phyloP scores from a whole-genome alignment of 192 early-diverging fungal species.

The Pilaira anomala region DNA sequence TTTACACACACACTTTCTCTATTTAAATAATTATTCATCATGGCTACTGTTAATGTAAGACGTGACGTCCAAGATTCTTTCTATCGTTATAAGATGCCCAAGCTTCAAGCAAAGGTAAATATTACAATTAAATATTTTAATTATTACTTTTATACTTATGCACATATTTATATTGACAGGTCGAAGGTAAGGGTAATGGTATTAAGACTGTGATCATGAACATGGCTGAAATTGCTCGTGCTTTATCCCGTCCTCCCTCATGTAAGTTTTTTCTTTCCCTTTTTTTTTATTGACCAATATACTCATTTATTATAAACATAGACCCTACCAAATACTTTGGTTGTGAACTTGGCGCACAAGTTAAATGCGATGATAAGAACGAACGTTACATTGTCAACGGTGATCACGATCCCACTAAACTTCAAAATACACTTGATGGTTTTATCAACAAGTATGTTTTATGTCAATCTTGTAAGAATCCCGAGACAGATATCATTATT shows the following conservation, averaged over 20 bases:
- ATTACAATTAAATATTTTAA: not conserved
- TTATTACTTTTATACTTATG: not conserved
- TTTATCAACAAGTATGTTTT: slow-evolving; percentile 96
- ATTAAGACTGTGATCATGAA: slow-evolving; percentile 99
- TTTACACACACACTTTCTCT: not conserved
- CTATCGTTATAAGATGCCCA: slow-evolving; percentile 99
- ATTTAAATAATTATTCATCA: slow-evolving; percentile 37
- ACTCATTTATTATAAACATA: slow-evolving; percentile 10
- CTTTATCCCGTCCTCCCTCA: slow-evolving; percentile 81
- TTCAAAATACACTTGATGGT: slow-evolving; percentile 79
- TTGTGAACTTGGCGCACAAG: slow-evolving; percentile 92
- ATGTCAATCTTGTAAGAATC: slow-evolving; percentile 89
- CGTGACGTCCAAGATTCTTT: slow-evolving; percentile 90
- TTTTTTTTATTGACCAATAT: no score
- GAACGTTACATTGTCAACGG: slow-evolving; percentile 97
- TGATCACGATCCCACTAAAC: slow-evolving; percentile 81
- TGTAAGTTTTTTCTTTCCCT: slow-evolving; percentile 45
- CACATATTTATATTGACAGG: slow-evolving; percentile 42
- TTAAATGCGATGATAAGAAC: slow-evolving; percentile 82
- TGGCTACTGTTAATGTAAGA: slow-evolving; percentile 83
- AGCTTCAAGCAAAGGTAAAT: slow-evolving; percentile 66
- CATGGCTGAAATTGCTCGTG: slow-evolving; percentile 90
- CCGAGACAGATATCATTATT: slow-evolving; percentile 91
- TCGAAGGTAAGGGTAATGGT: slow-evolving; percentile 98
- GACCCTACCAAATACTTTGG: slow-evolving; percentile 93